These are phyloP conservation scores for Neurospora hispaniola DNA, from an alignment of 495 filamentous ascomycete species.

Conservation along the genomic window DNA sequence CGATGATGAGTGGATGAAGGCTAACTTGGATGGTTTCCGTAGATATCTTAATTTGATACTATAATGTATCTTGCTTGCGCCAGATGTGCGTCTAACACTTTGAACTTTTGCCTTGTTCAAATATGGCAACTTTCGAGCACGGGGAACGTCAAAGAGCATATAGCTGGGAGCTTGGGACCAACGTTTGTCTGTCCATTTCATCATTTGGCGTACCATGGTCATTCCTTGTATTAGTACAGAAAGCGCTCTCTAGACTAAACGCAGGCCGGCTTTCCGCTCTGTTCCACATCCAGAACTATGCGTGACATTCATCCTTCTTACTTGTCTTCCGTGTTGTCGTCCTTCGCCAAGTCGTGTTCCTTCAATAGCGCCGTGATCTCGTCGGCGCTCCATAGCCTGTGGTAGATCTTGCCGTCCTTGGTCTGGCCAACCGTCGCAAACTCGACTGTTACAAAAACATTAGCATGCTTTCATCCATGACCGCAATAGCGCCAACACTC, in stretches of 20 bases:
- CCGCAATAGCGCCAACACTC: slow-evolving; percentile 11
- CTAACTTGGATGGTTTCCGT: neutral
- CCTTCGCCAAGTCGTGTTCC: slow-evolving; percentile 90
- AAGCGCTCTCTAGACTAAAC: slow-evolving; percentile 12
- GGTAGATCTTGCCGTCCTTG: slow-evolving; percentile 88
- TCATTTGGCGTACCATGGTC: neutral
- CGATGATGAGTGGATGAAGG: slow-evolving; percentile 3
- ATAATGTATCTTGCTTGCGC: neutral
- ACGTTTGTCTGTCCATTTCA: neutral
- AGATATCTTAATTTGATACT: slow-evolving; percentile 2
- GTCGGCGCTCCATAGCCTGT: slow-evolving; percentile 93
- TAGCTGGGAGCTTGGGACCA: slow-evolving; percentile 3
- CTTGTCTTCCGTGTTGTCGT: slow-evolving; percentile 61
- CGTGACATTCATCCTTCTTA: slow-evolving; percentile 12
- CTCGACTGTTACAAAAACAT: slow-evolving; percentile 54
- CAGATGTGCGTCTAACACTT: neutral
- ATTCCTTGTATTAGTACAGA: slow-evolving; percentile 20
- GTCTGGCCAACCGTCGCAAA: slow-evolving; percentile 97
- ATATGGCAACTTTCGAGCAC: neutral
- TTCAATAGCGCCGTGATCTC: slow-evolving; percentile 91
- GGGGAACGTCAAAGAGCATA: neutral
- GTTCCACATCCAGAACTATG: neutral
- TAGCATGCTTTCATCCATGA: slow-evolving; percentile 1
- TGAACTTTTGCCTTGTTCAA: neutral
- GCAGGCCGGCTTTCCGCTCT: slow-evolving; percentile 2